Base-by-base conservation (phyloP, 2,329 filamentous ascomycete species). In the Xylariaceae sp. region DNA sequence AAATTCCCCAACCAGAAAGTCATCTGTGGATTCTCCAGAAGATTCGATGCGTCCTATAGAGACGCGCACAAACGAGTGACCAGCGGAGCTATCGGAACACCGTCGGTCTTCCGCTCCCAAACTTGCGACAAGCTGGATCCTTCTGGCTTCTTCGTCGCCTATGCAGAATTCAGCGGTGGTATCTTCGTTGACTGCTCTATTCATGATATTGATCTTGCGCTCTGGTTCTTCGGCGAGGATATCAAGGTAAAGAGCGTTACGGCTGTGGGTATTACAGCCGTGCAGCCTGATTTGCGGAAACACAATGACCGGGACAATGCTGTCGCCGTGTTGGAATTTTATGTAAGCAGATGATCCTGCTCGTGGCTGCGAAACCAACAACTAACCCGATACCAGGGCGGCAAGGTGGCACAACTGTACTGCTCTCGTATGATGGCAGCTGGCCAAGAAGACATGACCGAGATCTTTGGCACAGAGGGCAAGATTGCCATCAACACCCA, bases 111-210 rank as follows among this genome's bases (percentile, higher is more conserved):
- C 51, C 77, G 80, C 49, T 78, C 72, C 34, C 81, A 85, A 61
- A 85, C 81, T 0, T 83, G 79, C 62, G 81, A 86, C 63, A 82
- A 79, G 57, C 71, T 78, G 42, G 79, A 84, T 44, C 76, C 79
- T 0, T 71, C 70, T 0, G 81, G 81, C 34, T 85, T 84, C 69
- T 86, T 85, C 59, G 79, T 86, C 41, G 68, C 73, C 17, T 86
- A 85, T 61, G 79, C 82, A 11, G 68, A 79, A 51, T 81, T 76
- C 63, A 76, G 69, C 2, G 82, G 83, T 26, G 81, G 81, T 17
- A 83, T 85, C 57, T 86, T 86, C 52, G 82, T 85, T 43, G 83
- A 86, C 42, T 83, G 78, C 64, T 79, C 76, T 38, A 79, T 86
- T 54, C 83, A 86, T 65, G 83, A 86, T 52, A 85, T 86, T 51